phyloP scores from a whole-genome alignment of 257 asterid species.

The Nicotiana knightiana region DNA sequence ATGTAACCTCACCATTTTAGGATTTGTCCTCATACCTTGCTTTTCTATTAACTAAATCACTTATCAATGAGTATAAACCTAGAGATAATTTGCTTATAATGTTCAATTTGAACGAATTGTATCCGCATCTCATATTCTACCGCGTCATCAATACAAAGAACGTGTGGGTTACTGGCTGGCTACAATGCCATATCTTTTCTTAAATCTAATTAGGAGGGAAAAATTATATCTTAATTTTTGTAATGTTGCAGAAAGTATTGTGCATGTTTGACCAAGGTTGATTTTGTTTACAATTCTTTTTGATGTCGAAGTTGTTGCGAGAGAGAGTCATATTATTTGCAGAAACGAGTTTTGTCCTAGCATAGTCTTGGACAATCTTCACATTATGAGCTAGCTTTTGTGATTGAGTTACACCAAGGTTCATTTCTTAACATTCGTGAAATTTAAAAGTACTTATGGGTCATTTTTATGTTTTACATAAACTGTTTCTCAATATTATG shows the following conservation, averaged over 20 bases:
- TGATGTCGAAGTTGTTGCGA: not conserved
- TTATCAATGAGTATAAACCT: not conserved
- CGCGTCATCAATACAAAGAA: not conserved
- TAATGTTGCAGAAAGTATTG: too few species aligned
- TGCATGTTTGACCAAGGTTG: too few species aligned
- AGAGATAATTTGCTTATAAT: not conserved
- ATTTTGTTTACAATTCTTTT: too few species aligned
- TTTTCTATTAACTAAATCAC: not conserved
- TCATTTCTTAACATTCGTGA: not conserved
- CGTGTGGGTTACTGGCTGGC: not conserved
- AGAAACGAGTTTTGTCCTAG: not conserved
- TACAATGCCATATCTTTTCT: not conserved
- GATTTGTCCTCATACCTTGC: not conserved
- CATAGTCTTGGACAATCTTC: not conserved
- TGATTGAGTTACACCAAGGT: not conserved
- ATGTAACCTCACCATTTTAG: not conserved
- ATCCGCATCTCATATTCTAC: not conserved
- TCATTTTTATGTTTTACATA: not conserved
- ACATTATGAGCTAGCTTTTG: not conserved
- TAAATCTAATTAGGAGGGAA: too few species aligned
- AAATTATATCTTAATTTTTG: too few species aligned
- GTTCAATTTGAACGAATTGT: conserved; percentile 7
- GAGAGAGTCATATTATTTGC: not conserved
- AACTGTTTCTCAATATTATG: not conserved
- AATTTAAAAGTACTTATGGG: not conserved